phyloP scores from a whole-genome alignment of 2,329 filamentous ascomycete species.

The Phaeosphaeriaceae sp. region DNA sequence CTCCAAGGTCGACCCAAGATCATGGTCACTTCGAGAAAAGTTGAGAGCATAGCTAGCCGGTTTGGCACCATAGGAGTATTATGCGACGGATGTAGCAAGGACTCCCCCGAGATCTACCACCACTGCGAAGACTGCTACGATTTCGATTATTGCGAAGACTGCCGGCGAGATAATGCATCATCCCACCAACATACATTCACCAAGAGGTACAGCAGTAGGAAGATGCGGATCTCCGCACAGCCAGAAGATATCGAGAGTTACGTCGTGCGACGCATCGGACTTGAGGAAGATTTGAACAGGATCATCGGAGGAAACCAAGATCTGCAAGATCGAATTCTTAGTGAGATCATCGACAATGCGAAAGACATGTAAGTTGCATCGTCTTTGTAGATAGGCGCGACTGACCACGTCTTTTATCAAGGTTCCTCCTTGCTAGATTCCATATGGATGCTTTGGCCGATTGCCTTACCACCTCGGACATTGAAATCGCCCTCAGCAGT shows the following conservation, averaged over 20 bases:
- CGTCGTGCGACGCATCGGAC: not conserved
- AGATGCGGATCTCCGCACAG: not conserved
- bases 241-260: not conserved
- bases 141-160: slow-evolving; percentile 1
- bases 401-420: not conserved
- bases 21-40: not conserved
- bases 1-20: not conserved
- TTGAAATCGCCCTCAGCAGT: not conserved
- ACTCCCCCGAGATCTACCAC: not conserved
- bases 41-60: not conserved
- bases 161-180: not conserved
- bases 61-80: not conserved
- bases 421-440: not conserved
- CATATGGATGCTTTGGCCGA: not conserved
- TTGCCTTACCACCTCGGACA: not conserved
- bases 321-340: not conserved
- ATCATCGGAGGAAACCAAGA: not conserved
- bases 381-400: not conserved
- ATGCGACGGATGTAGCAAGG: not conserved
- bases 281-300: not conserved
- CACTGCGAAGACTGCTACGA: not conserved
- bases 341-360: not conserved
- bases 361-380: not conserved
- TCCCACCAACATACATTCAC: not conserved
- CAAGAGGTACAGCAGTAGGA: not conserved